Conservation (phyloP, 179 eudicot species). For the Pouteria campechiana region DNA sequence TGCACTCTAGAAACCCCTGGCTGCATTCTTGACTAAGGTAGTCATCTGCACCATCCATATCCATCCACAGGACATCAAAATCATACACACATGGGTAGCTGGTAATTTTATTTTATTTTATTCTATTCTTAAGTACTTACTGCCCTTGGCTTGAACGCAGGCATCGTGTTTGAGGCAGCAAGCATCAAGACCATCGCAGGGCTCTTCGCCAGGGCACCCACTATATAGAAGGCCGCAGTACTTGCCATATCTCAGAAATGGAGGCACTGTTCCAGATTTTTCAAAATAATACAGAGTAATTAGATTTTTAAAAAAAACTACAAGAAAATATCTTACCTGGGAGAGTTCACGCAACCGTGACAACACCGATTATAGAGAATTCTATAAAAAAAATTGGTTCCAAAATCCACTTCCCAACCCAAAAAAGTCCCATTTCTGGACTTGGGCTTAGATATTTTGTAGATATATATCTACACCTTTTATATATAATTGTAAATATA, state of each 20-base stretch:
- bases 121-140: constrained; percentile 40
- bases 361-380: neutral
- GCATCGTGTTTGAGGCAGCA: constrained; percentile 47
- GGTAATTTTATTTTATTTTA: too few relatives aligned
- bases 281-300: neutral
- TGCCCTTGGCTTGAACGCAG: constrained; percentile 38
- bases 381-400: too few relatives aligned
- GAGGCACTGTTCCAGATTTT: constrained; percentile 23
- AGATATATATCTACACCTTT: too few relatives aligned
- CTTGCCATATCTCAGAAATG: constrained; percentile 43
- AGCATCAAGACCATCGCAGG: constrained; percentile 38
- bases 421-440: too few relatives aligned
- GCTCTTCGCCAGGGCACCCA: constrained; percentile 45
- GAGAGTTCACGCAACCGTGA: neutral
- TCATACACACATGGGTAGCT: neutral
- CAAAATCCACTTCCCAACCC: too few relatives aligned
- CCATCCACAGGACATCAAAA: neutral
- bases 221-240: constrained; percentile 39
- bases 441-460: too few relatives aligned
- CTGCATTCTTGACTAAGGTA: constrained; percentile 64
- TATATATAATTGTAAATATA: too few relatives aligned
- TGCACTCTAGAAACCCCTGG: constrained; percentile 43
- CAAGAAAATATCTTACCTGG: neutral
- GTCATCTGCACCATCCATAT: constrained; percentile 39
- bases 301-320: neutral